These are phyloP conservation scores for Thermochaetoides thermophila DNA, from an alignment of 495 filamentous ascomycete genomes.

Conservation along the genomic window DNA sequence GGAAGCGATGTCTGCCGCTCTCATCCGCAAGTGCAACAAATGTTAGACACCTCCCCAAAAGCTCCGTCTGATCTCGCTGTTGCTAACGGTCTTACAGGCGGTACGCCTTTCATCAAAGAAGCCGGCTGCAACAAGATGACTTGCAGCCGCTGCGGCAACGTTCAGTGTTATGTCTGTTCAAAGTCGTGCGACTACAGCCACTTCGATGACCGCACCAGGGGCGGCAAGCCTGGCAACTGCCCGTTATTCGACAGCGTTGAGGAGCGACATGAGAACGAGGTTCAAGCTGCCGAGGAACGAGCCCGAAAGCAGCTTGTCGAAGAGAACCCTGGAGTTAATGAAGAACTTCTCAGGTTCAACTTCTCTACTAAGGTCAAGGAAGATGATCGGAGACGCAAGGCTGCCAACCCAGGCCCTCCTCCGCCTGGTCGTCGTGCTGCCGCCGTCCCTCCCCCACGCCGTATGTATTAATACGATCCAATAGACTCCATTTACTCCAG, in stretches of 20 bases:
- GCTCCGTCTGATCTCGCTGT: neutral
- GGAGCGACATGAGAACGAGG: slow-evolving; percentile 48
- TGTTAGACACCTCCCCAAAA: slow-evolving; percentile 23
- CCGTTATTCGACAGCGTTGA: slow-evolving; percentile 50
- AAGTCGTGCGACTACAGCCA: slow-evolving; percentile 39
- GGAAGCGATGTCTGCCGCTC: slow-evolving; percentile 68
- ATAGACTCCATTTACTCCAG: too few species aligned
- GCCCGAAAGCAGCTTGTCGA: slow-evolving; percentile 40
- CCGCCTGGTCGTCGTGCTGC: too few species aligned
- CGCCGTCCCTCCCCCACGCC: too few species aligned
- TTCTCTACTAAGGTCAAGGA: slow-evolving; percentile 41
- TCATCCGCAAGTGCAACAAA: slow-evolving; percentile 63
- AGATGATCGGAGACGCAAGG: slow-evolving; percentile 13
- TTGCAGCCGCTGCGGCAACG: slow-evolving; percentile 45
- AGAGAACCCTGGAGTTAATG: slow-evolving; percentile 45
- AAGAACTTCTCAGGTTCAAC: slow-evolving; percentile 41
- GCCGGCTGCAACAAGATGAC: slow-evolving; percentile 75
- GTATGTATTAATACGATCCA: too few species aligned
- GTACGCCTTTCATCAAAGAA: slow-evolving; percentile 54
- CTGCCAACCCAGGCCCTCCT: slow-evolving; percentile 1
- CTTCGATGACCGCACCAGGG: slow-evolving; percentile 32
- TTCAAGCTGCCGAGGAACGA: slow-evolving; percentile 46
- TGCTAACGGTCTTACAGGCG: slow-evolving; percentile 28
- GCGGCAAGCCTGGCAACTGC: slow-evolving; percentile 39
- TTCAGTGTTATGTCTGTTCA: slow-evolving; percentile 65